Evolutionary conservation across 2,329 filamentous ascomycete genomes (phyloP).

Genomic region (Monosporascus sp.): DNA sequence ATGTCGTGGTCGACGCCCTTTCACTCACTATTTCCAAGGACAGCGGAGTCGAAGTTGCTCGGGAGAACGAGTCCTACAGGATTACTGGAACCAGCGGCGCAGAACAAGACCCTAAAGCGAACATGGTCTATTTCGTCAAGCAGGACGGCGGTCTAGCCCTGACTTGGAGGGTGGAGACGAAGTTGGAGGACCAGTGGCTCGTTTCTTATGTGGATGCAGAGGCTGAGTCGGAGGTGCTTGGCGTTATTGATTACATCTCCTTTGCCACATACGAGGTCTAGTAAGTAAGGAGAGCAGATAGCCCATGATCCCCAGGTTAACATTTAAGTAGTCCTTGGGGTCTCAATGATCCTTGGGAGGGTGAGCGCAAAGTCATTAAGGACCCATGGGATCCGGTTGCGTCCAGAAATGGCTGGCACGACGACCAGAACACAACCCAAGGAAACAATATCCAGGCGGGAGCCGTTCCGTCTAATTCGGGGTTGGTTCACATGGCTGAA

Average conservation of each 20-base stretch:
- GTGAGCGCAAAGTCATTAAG: constrained; percentile 32
- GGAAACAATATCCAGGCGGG: constrained; percentile 50
- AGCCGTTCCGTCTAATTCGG: constrained; percentile 41
- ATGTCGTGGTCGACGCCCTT: constrained; percentile 21
- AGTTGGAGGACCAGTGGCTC: constrained; percentile 46
- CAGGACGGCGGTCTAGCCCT: constrained; percentile 37
- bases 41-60: constrained; percentile 24
- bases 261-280: constrained; percentile 49
- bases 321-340: constrained; percentile 35
- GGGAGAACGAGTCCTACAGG: constrained; percentile 24
- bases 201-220: constrained; percentile 46
- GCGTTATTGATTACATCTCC: constrained; percentile 47
- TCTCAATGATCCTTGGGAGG: constrained; percentile 44
- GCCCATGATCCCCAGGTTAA: neutral
- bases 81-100: constrained; percentile 40
- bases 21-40: constrained; percentile 30
- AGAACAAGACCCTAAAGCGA: constrained; percentile 40
- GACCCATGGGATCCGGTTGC: constrained; percentile 38
- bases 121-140: constrained; percentile 43
- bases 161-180: constrained; percentile 50
- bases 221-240: constrained; percentile 36
- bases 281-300: constrained; percentile 13
- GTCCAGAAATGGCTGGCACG: constrained; percentile 46
- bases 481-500: constrained; percentile 40
- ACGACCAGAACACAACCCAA: constrained; percentile 36